phyloP scores from a whole-genome alignment of 2,329 filamentous ascomycete species.

The Aspergillus sp. region DNA sequence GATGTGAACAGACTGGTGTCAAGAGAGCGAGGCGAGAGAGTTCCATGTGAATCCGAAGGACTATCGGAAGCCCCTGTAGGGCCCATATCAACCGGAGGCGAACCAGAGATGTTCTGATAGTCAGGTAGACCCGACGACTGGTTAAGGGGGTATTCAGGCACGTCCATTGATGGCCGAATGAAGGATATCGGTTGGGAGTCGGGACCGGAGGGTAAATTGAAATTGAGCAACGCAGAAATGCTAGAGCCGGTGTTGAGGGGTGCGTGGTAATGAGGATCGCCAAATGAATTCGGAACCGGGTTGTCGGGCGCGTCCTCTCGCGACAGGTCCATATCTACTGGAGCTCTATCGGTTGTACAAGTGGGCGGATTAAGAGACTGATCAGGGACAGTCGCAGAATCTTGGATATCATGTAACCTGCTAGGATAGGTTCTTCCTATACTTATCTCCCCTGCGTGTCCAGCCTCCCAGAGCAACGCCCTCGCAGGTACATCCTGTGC shows the following conservation, averaged over 20 bases:
- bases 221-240: constrained; percentile 26
- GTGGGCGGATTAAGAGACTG: constrained; percentile 17
- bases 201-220: constrained; percentile 31
- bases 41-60: constrained; percentile 7
- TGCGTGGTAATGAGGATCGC: constrained; percentile 20
- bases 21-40: constrained; percentile 10
- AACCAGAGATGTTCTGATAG: neutral
- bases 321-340: constrained; percentile 23
- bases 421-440: constrained; percentile 20
- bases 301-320: constrained; percentile 19
- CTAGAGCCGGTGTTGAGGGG: constrained; percentile 26
- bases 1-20: constrained; percentile 11
- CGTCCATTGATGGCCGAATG: constrained; percentile 29
- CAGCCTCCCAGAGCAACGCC: constrained; percentile 17
- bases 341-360: constrained; percentile 18
- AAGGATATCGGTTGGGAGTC: constrained; percentile 39
- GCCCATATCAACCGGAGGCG: neutral
- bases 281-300: constrained; percentile 17
- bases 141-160: constrained; percentile 39
- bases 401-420: constrained; percentile 23
- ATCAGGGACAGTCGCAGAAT: constrained; percentile 19
- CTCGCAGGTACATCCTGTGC: constrained; percentile 8
- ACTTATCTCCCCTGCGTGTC: constrained; percentile 12
- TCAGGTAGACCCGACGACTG: constrained; percentile 5
- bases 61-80: constrained; percentile 1